Percentiles rank a stretch among this genome's conserved stretches.
phyloP scores from a whole-genome alignment of 2,329 filamentous ascomycete species.

The Aspergillus novoparasiticus region DNA sequence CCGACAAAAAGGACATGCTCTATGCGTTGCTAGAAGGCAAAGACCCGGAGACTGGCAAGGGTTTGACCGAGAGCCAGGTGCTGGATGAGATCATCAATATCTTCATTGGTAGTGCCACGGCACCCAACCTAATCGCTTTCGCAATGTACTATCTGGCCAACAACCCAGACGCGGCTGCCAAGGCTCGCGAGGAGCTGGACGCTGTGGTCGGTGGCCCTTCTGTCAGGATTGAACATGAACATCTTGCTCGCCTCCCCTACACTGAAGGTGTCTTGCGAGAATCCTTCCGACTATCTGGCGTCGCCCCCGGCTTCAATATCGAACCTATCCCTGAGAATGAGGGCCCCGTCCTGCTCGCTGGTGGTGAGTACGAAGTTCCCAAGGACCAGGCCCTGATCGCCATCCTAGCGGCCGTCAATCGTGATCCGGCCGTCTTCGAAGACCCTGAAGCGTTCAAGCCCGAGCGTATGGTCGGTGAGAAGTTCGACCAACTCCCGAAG shows the following conservation, averaged over 20 bases:
- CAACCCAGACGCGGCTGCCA: conserved; percentile 60
- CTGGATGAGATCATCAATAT: conserved; percentile 71
- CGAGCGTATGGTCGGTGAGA: conserved; percentile 71
- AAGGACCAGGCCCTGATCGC: conserved; percentile 53
- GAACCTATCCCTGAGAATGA: conserved; percentile 51
- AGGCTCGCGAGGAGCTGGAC: conserved; percentile 70
- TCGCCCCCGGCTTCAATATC: conserved; percentile 61
- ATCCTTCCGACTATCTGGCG: conserved; percentile 63
- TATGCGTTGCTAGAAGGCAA: conserved; percentile 60
- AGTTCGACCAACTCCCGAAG: conserved; percentile 65
- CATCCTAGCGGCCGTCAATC: conserved; percentile 61
- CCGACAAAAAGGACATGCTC: conserved; percentile 62
- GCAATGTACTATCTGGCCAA: conserved; percentile 66
- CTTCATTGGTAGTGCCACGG: conserved; percentile 69
- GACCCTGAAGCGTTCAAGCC: conserved; percentile 69
- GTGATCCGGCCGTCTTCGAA: conserved; percentile 65
- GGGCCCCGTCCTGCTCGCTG: conserved; percentile 52
- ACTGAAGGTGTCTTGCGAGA: conserved; percentile 68
- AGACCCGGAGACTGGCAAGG: conserved; percentile 64
- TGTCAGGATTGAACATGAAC: conserved; percentile 45
- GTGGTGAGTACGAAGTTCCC: conserved; percentile 63
- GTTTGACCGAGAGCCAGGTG: conserved; percentile 61
- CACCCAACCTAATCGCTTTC: conserved; percentile 67
- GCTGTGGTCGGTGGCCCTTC: conserved; percentile 29
- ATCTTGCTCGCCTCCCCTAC: conserved; percentile 67